Evolutionary conservation across 2,329 filamentous ascomycete genomes (phyloP).

Genomic region (Neofusicoccum ribis): DNA sequence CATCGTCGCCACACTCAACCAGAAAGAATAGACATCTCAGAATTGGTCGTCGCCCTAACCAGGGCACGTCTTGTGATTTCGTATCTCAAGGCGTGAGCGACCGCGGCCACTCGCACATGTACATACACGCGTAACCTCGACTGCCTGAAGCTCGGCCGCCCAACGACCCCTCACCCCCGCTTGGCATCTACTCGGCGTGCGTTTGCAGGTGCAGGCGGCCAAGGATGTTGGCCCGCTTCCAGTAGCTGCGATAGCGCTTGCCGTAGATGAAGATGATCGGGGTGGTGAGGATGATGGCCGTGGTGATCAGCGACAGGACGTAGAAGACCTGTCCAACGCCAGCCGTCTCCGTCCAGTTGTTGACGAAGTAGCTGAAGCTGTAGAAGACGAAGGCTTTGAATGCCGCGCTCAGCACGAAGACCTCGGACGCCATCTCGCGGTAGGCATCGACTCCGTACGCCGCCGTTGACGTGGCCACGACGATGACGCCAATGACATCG

Average conservation of each 20-base stretch:
- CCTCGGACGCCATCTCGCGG: slow-evolving; percentile 43
- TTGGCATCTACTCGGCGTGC: neutral
- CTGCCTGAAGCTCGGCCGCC: too few relatives aligned
- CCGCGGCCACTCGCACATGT: too few relatives aligned
- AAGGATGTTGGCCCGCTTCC: slow-evolving; percentile 34
- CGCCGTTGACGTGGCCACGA: slow-evolving; percentile 33
- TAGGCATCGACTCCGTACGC: slow-evolving; percentile 44
- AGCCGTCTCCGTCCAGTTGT: slow-evolving; percentile 41
- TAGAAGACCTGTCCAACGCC: slow-evolving; percentile 42
- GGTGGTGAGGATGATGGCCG: slow-evolving; percentile 31
- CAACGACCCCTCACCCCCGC: neutral
- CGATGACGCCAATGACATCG: slow-evolving; percentile 36
- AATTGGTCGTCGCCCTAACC: neutral
- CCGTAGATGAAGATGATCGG: slow-evolving; percentile 37
- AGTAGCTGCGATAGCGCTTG: slow-evolving; percentile 37
- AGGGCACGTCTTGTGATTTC: neutral
- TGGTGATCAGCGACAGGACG: slow-evolving; percentile 33
- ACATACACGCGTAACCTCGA: neutral
- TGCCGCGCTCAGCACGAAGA: slow-evolving; percentile 47
- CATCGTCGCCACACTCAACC: too few relatives aligned
- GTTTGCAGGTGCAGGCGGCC: slow-evolving; percentile 32
- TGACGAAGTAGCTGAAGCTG: slow-evolving; percentile 46
- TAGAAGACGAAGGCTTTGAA: slow-evolving; percentile 49
- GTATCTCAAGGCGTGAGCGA: neutral
- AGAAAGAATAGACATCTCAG: too few relatives aligned